Evolutionary conservation across 164 flowering plant genomes (phyloP).

Genomic region (Sedum album): DNA sequence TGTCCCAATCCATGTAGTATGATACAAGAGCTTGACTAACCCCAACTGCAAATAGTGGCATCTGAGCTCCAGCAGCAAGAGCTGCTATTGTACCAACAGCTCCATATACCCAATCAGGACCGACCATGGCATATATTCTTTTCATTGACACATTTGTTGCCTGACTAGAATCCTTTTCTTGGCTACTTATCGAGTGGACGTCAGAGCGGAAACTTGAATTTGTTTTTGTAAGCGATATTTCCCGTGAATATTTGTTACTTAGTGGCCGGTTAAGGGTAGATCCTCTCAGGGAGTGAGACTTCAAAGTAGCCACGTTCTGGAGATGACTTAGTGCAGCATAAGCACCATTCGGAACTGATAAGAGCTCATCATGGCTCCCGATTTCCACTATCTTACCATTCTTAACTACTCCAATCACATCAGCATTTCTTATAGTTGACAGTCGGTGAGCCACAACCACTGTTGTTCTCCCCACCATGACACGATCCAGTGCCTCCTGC

Average conservation of each 20-base stretch:
- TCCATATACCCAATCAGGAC: constrained; percentile 78
- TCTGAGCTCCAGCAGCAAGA: constrained; percentile 65
- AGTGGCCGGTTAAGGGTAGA: constrained; percentile 33
- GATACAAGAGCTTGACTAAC: constrained; percentile 84
- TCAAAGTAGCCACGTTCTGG: constrained; percentile 54
- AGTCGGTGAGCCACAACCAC: constrained; percentile 10
- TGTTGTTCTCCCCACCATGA: constrained; percentile 3
- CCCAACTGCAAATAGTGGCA: constrained; percentile 96
- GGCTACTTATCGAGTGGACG: constrained; percentile 40
- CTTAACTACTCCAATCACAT: constrained; percentile 3
- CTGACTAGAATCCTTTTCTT: constrained; percentile 21
- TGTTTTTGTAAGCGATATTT: constrained; percentile 41
- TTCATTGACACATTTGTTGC: constrained; percentile 34
- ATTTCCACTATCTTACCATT: constrained; percentile 9
- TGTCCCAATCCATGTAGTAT: constrained; percentile 90
- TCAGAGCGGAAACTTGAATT: constrained; percentile 82
- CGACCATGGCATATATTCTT: constrained; percentile 69
- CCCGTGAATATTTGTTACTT: constrained; percentile 55
- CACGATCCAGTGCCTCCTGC: constrained; percentile 8
- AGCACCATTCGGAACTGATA: constrained; percentile 51
- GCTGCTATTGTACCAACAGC: constrained; percentile 57
- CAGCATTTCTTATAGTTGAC: constrained; percentile 6
- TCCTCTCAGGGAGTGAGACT: constrained; percentile 26
- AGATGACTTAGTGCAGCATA: constrained; percentile 72
- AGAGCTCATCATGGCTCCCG: constrained; percentile 70